Evolutionary conservation across 352 stramenopile genomes (phyloP).

Genomic region (Phytopythium sindhum): DNA sequence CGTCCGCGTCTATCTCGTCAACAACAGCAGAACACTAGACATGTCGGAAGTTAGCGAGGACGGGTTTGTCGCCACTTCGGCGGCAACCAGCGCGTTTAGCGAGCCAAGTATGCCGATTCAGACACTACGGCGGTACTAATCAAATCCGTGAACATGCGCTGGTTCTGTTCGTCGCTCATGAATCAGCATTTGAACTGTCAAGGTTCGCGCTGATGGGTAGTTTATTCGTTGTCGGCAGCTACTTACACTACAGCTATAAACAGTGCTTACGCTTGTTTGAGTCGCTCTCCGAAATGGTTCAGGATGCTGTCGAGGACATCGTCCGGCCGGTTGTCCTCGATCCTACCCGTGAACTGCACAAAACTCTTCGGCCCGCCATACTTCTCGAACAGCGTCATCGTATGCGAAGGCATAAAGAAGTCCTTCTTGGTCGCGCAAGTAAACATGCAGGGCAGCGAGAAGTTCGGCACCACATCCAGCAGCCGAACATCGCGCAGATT

Average conservation of each 20-base stretch:
- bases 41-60: background rate
- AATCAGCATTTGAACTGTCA: background rate
- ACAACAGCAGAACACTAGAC: too few species aligned
- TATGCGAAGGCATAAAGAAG: slow-evolving; percentile 66
- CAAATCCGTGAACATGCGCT: background rate
- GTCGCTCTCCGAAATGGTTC: slow-evolving; percentile 29
- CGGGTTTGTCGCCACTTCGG: background rate
- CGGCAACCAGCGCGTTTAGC: slow-evolving; percentile 16
- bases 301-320: slow-evolving; percentile 42
- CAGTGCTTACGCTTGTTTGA: slow-evolving; percentile 5
- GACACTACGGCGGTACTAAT: slow-evolving; percentile 15
- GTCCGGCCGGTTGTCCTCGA: slow-evolving; percentile 58
- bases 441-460: slow-evolving; percentile 60
- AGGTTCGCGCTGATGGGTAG: slow-evolving; percentile 1
- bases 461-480: slow-evolving; percentile 34
- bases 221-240: background rate
- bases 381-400: slow-evolving; percentile 39
- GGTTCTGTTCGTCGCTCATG: background rate
- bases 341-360: slow-evolving; percentile 46
- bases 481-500: slow-evolving; percentile 49
- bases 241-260: too few species aligned
- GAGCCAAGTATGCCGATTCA: slow-evolving; percentile 17
- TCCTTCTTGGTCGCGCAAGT: slow-evolving; percentile 67
- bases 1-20: slow-evolving; percentile 4
- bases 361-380: slow-evolving; percentile 67